A percentile compares a stretch with the other conserved stretches of the same genome.
These are phyloP conservation scores for Metschnikowia cubensis DNA, from an alignment of 805 yeast genomes.

Conservation along the genomic window DNA sequence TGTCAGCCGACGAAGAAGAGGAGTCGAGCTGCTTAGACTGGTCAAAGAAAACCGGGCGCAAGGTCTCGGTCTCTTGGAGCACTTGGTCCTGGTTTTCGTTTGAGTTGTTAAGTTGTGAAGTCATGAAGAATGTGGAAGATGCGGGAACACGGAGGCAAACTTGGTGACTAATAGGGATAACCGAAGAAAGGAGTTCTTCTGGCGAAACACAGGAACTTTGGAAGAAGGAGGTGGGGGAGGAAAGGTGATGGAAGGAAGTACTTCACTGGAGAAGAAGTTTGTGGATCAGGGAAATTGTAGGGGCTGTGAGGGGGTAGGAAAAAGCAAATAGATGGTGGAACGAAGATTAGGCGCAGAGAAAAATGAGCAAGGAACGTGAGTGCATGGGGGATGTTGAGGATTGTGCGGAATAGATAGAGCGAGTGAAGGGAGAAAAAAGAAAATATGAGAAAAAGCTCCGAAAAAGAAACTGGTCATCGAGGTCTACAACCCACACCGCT, in stretches of 20 bases:
- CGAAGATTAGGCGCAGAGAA: slow-evolving; percentile 3
- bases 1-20: slow-evolving; percentile 12
- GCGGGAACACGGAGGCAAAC: slow-evolving; percentile 2
- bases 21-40: slow-evolving; percentile 18
- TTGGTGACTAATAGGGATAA: slow-evolving; percentile 2
- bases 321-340: background rate
- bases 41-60: slow-evolving; percentile 33
- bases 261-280: background rate
- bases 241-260: background rate
- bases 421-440: background rate
- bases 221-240: background rate
- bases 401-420: slow-evolving; percentile 4
- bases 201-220: background rate
- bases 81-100: slow-evolving; percentile 32
- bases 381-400: slow-evolving; percentile 3
- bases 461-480: slow-evolving; percentile 4
- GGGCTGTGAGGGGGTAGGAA: background rate
- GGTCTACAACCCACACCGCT: background rate
- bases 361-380: slow-evolving; percentile 5
- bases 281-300: slow-evolving; percentile 1
- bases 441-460: background rate
- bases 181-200: background rate
- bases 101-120: slow-evolving; percentile 29
- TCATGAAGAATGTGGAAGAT: slow-evolving; percentile 17
- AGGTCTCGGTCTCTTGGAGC: slow-evolving; percentile 27